Percentiles rank a stretch among this genome's conserved stretches.
phyloP scores from a whole-genome alignment of 2,329 filamentous ascomycete species.

The Tolypocladium inflatum region DNA sequence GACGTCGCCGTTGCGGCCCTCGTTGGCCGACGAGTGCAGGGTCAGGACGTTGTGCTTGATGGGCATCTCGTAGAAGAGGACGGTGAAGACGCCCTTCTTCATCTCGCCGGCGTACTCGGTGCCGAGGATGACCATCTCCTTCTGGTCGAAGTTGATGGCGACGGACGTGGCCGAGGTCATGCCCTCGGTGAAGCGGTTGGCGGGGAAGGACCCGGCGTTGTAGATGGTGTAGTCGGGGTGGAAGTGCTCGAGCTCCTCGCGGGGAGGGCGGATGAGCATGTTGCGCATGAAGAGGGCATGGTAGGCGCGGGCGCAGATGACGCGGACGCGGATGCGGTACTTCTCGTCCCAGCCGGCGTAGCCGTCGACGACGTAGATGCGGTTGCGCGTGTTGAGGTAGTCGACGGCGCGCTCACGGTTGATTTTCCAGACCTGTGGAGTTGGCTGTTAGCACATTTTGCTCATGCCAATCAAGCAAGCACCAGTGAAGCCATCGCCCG shows the following conservation, averaged over 20 bases:
- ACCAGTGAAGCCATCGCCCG: not conserved
- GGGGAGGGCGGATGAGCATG: slow-evolving; percentile 94
- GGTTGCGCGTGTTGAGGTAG: slow-evolving; percentile 97
- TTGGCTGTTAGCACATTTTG: not conserved
- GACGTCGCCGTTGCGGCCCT: slow-evolving; percentile 89
- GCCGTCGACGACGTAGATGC: slow-evolving; percentile 97
- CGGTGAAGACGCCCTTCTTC: slow-evolving; percentile 97
- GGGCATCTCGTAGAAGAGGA: slow-evolving; percentile 99
- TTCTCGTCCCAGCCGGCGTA: slow-evolving; percentile 98
- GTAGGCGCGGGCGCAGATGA: slow-evolving; percentile 97
- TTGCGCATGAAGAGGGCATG: slow-evolving; percentile 99
- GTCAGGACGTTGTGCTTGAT: slow-evolving; percentile 99
- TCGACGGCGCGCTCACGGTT: slow-evolving; percentile 98
- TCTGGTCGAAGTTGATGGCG: slow-evolving; percentile 97
- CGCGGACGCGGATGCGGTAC: slow-evolving; percentile 94
- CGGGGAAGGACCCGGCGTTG: slow-evolving; percentile 97
- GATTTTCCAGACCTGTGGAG: slow-evolving; percentile 90
- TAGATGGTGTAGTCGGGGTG: slow-evolving; percentile 99
- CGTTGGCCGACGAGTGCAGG: slow-evolving; percentile 96
- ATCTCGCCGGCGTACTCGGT: slow-evolving; percentile 84
- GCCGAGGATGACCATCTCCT: slow-evolving; percentile 99
- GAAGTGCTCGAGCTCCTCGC: slow-evolving; percentile 92
- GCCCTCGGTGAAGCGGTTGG: slow-evolving; percentile 93
- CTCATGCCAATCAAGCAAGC: slow-evolving; percentile 7
- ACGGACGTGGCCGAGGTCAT: slow-evolving; percentile 99